phyloP scores from a whole-genome alignment of 1,284 basidiomycete species.

The Hymenochaete sp. region DNA sequence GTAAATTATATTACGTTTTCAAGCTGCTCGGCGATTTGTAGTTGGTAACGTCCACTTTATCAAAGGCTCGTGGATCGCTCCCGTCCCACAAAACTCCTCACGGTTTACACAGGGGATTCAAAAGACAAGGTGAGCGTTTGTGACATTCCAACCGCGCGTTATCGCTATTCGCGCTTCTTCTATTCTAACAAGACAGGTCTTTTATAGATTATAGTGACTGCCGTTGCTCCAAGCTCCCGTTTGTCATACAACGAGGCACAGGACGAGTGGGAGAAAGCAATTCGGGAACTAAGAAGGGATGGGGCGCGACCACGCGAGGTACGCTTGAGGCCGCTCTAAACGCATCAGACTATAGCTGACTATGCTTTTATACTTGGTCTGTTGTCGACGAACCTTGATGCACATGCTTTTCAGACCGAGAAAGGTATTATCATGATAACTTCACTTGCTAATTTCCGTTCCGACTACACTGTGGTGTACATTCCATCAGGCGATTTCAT shows the following conservation, averaged over 20 bases:
- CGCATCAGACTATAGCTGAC: slow-evolving; percentile 1
- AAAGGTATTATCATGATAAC: slow-evolving; percentile 67
- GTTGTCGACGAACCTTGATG: too few species aligned
- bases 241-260: slow-evolving; percentile 39
- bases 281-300: slow-evolving; percentile 53
- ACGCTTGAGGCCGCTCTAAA: slow-evolving; percentile 14
- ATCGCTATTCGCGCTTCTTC: too few species aligned
- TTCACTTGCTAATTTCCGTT: slow-evolving; percentile 76
- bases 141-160: too few species aligned
- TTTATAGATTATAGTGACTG: slow-evolving; percentile 49
- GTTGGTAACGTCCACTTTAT: not conserved
- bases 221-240: slow-evolving; percentile 37
- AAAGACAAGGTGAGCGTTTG: slow-evolving; percentile 43
- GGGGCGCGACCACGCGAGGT: slow-evolving; percentile 63
- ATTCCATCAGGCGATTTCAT: slow-evolving; percentile 64
- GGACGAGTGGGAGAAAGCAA: slow-evolving; percentile 49
- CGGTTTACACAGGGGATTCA: slow-evolving; percentile 66
- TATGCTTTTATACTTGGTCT: slow-evolving; percentile 8
- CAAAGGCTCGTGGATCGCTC: slow-evolving; percentile 59
- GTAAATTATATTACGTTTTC: slow-evolving; percentile 30
- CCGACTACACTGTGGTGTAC: slow-evolving; percentile 72
- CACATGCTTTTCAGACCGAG: slow-evolving; percentile 45
- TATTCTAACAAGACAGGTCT: too few species aligned
- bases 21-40: not conserved
- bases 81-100: slow-evolving; percentile 48